Conservation (phyloP, 257 asterid species). For the Marsdenia floribunda region DNA sequence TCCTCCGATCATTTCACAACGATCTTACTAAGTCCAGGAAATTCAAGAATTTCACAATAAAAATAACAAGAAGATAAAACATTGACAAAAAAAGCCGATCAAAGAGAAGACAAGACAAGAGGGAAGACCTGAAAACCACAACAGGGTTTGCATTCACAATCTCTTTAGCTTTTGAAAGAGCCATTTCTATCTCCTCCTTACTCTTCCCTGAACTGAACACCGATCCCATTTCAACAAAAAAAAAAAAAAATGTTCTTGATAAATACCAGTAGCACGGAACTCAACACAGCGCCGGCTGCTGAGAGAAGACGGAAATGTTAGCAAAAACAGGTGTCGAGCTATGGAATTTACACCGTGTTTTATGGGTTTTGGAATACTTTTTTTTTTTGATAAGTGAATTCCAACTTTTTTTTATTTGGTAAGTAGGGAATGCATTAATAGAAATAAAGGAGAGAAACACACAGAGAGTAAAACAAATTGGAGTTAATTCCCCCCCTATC, state of each 20-base stretch:
- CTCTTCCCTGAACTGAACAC: conserved; percentile 41
- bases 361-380: background rate
- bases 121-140: conserved; percentile 61
- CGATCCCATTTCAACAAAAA: conserved; percentile 45
- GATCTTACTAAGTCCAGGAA: background rate
- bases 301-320: background rate
- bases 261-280: background rate
- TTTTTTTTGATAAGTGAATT: no score
- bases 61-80: background rate
- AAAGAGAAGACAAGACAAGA: background rate
- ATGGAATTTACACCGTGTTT: no score
- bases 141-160: conserved; percentile 64
- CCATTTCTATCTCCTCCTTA: conserved; percentile 49
- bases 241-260: background rate
- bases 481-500: no score
- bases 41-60: background rate
- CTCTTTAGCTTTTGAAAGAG: conserved; percentile 61
- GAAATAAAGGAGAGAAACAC: no score
- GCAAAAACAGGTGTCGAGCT: background rate
- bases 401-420: no score
- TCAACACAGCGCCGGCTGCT: background rate
- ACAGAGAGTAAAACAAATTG: no score
- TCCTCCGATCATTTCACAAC: background rate
- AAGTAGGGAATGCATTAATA: no score
- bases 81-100: background rate